Conservation (phyloP, 495 filamentous ascomycete genomes). For the Chaetomium cochliodes region DNA sequence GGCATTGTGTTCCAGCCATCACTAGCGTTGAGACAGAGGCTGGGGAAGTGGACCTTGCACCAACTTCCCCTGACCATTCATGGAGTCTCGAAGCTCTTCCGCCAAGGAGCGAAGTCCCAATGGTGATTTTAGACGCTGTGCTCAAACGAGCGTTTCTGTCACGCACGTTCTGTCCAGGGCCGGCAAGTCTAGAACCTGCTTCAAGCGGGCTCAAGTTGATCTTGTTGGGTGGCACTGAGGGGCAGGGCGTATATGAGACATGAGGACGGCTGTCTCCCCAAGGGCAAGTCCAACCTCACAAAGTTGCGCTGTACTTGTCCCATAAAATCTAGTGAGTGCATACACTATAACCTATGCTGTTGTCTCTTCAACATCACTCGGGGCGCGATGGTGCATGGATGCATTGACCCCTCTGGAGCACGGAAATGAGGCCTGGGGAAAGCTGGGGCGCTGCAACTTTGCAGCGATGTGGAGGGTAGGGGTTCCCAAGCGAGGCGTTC, state of each 20-base stretch:
- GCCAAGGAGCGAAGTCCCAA: slow-evolving; percentile 3
- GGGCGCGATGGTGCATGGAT: not conserved
- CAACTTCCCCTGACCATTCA: not conserved
- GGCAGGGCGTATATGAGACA: not conserved
- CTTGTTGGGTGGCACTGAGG: not conserved
- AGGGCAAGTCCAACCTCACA: not conserved
- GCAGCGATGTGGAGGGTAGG: not conserved
- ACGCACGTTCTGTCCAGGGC: not conserved
- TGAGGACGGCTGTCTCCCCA: not conserved
- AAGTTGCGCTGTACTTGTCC: not conserved
- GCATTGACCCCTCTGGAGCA: not conserved
- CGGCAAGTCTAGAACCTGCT: not conserved
- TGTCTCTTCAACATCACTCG: not conserved
- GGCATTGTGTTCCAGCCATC: slow-evolving; percentile 1
- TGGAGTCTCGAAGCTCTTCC: not conserved
- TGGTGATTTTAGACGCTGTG: not conserved
- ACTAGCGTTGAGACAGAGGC: not conserved
- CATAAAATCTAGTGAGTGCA: too few species aligned
- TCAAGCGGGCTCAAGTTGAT: not conserved
- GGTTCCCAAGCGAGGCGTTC: not conserved
- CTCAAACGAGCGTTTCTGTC: not conserved
- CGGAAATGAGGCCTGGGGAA: slow-evolving; percentile 5
- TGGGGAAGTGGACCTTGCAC: not conserved
- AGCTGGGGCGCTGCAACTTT: slow-evolving; percentile 6
- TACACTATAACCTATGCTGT: not conserved